Conservation (phyloP, 768 basidiomycete species). For the Rhizopogon salebrosus region DNA sequence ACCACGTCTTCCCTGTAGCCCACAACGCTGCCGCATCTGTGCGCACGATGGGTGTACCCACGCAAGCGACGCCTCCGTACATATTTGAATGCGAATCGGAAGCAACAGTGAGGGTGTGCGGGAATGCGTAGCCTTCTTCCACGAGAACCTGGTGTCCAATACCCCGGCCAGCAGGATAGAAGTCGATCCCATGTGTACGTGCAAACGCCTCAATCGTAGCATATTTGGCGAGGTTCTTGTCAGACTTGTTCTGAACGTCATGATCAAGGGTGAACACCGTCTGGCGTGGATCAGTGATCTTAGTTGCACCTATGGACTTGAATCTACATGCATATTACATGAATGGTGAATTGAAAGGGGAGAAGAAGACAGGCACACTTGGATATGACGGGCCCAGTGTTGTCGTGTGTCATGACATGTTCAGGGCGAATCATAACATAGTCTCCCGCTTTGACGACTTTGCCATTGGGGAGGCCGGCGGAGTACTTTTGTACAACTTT, state of each 20-base stretch:
- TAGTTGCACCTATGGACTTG: slow-evolving; percentile 88
- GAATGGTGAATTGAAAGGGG: neutral
- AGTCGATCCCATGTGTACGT: slow-evolving; percentile 78
- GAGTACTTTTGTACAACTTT: slow-evolving; percentile 98
- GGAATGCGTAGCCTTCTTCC: slow-evolving; percentile 98
- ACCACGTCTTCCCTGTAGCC: slow-evolving; percentile 99
- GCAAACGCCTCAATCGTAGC: slow-evolving; percentile 89
- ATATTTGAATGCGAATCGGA: slow-evolving; percentile 98
- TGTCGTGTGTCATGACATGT: slow-evolving; percentile 98
- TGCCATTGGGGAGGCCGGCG: slow-evolving; percentile 78
- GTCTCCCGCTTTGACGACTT: slow-evolving; percentile 87
- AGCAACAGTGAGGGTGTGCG: slow-evolving; percentile 90
- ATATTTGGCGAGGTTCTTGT: slow-evolving; percentile 91
- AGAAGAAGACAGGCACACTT: slow-evolving; percentile 53
- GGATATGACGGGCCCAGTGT: slow-evolving; percentile 96
- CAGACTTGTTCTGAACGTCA: slow-evolving; percentile 92
- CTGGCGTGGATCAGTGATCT: slow-evolving; percentile 74
- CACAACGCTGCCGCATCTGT: slow-evolving; percentile 94
- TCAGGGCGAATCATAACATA: slow-evolving; percentile 99
- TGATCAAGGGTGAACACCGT: slow-evolving; percentile 97
- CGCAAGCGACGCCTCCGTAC: slow-evolving; percentile 97
- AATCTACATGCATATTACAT: slow-evolving; percentile 49
- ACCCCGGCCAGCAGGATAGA: slow-evolving; percentile 95
- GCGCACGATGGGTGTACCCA: slow-evolving; percentile 95
- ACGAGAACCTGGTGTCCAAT: slow-evolving; percentile 98